A percentile compares a stretch with the other conserved stretches of the same genome.
phyloP scores from a whole-genome alignment of 2,329 filamentous ascomycete genomes.

The Cercospora berteroae region DNA sequence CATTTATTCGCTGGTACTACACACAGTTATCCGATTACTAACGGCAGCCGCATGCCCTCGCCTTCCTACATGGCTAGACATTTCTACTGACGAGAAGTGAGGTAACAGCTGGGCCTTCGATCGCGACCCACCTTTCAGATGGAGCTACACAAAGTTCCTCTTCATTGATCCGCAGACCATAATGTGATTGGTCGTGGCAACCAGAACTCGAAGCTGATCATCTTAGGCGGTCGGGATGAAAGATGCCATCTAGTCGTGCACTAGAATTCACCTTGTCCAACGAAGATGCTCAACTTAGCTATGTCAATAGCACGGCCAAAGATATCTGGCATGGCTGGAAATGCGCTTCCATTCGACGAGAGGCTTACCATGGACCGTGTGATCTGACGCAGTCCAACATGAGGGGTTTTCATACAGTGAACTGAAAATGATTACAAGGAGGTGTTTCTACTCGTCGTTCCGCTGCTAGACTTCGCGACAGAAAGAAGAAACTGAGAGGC shows the following conservation, averaged over 20 bases:
- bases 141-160: not conserved
- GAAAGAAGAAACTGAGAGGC: no score
- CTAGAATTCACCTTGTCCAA: not conserved
- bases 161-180: not conserved
- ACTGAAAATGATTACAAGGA: no score
- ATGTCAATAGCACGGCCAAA: not conserved
- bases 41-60: not conserved
- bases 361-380: not conserved
- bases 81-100: not conserved
- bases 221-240: not conserved
- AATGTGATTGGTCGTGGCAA: not conserved
- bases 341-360: not conserved
- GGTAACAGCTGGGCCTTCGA: not conserved
- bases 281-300: not conserved
- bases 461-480: no score
- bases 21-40: not conserved
- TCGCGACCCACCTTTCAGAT: not conserved
- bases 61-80: not conserved
- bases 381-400: not conserved
- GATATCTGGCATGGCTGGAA: not conserved
- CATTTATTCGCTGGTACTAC: not conserved
- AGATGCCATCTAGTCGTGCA: not conserved
- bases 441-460: no score
- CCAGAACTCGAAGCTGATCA: not conserved
- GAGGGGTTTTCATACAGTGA: no score